Evolutionary conservation across 768 basidiomycete genomes (phyloP).

Genomic region (Collybia sp.): DNA sequence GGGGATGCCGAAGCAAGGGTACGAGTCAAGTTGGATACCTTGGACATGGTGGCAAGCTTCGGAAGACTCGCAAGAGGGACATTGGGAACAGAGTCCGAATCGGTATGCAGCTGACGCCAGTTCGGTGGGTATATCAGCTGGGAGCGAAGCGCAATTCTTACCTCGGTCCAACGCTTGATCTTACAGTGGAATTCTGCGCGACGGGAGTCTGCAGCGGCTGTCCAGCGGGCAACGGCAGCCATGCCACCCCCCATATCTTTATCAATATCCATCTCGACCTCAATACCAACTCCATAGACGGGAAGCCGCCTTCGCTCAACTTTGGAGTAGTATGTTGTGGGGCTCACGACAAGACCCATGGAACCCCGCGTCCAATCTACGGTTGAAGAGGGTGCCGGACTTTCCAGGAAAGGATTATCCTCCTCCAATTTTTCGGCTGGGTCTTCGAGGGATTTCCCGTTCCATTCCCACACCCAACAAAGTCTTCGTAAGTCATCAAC

Average conservation of each 20-base stretch:
- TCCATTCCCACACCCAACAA: conserved; percentile 93
- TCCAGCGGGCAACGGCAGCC: conserved; percentile 88
- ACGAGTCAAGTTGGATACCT: conserved; percentile 66
- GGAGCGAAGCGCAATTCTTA: conserved; percentile 20
- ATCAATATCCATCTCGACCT: conserved; percentile 82
- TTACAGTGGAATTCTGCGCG: conserved; percentile 54
- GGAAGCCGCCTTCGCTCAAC: conserved; percentile 61
- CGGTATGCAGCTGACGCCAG: conserved; percentile 45
- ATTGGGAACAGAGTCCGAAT: conserved; percentile 37
- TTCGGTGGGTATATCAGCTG: conserved; percentile 1
- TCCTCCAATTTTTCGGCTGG: conserved; percentile 25
- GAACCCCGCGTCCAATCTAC: conserved; percentile 77
- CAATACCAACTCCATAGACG: conserved; percentile 82
- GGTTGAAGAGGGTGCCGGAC: conserved; percentile 26
- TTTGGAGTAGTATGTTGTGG: conserved; percentile 72
- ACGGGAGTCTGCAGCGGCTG: conserved; percentile 60
- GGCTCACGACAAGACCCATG: conserved; percentile 74
- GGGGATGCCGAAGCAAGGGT: conserved; percentile 73
- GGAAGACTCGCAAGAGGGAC: conserved; percentile 69
- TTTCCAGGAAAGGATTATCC: conserved; percentile 67
- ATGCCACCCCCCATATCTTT: conserved; percentile 79
- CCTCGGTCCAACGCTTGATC: conserved; percentile 61
- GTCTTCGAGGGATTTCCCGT: conserved; percentile 39
- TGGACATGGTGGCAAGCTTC: conserved; percentile 41
- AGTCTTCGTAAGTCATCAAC: conserved; percentile 69